A percentile compares a stretch with the other conserved stretches of the same genome.
These are phyloP conservation scores for Corylus heterophylla DNA, from an alignment of 306 rosid genomes.

Conservation along the genomic window DNA sequence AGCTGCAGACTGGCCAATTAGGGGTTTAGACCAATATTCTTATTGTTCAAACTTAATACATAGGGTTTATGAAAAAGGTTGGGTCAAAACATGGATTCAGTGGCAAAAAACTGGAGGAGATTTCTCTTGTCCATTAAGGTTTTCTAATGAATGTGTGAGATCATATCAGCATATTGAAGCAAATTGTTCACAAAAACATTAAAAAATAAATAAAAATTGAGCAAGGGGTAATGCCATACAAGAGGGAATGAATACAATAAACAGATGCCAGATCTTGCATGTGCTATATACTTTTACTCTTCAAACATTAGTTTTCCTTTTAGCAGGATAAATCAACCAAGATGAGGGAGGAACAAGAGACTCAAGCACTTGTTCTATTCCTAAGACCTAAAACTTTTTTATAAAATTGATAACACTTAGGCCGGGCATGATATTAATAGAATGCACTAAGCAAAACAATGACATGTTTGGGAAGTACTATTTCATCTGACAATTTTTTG, in stretches of 20 bases:
- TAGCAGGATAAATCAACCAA: background rate
- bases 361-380: too few relatives aligned
- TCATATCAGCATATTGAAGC: background rate
- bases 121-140: background rate
- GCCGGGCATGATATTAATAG: background rate
- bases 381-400: too few relatives aligned
- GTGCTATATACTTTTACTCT: background rate
- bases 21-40: background rate
- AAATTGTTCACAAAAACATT: background rate
- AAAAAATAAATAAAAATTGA: background rate
- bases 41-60: background rate
- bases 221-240: background rate
- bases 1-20: background rate
- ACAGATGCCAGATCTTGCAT: background rate
- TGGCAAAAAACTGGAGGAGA: background rate
- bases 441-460: background rate
- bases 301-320: background rate
- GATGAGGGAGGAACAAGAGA: background rate
- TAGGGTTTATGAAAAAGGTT: background rate
- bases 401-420: background rate
- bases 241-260: background rate
- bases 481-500: background rate
- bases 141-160: background rate
- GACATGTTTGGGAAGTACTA: background rate
- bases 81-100: background rate